These are phyloP conservation scores for Alloteropsis angusta DNA, from an alignment of 202 grass and related monocot genomes.

Conservation along the genomic window DNA sequence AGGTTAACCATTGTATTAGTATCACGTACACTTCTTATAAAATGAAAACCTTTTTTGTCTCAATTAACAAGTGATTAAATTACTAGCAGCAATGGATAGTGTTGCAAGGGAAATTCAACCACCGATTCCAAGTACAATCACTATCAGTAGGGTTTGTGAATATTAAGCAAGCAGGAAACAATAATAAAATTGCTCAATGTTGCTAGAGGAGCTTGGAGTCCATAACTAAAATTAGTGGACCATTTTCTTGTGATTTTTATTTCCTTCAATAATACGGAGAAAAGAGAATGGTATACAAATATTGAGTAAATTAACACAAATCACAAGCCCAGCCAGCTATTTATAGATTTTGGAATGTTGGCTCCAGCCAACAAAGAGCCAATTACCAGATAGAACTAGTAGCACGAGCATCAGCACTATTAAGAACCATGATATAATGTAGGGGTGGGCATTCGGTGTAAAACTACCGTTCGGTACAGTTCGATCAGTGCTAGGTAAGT, in stretches of 20 bases:
- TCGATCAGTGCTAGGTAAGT: too few relatives aligned
- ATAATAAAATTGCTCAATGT: neutral
- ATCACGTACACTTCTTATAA: neutral
- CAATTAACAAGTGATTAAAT: neutral
- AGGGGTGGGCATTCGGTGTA: too few relatives aligned
- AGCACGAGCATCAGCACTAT: neutral
- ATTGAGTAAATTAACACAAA: slow-evolving; percentile 2
- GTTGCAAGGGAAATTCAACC: neutral
- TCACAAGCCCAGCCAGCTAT: neutral
- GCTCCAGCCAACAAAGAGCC: neutral
- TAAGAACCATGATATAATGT: slow-evolving; percentile 11
- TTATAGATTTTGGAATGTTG: slow-evolving; percentile 8
- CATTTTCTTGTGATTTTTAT: neutral
- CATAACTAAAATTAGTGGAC: neutral
- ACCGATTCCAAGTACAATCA: neutral
- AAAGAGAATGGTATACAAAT: neutral
- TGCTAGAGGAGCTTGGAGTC: neutral
- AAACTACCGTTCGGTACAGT: too few relatives aligned
- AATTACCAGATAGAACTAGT: slow-evolving; percentile 4
- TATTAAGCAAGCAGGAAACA: neutral
- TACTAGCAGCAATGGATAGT: neutral
- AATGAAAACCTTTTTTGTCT: neutral
- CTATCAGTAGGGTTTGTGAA: neutral
- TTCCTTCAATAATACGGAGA: neutral
- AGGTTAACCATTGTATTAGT: neutral